Evolutionary conservation across 805 yeast genomes (phyloP), one percentile per base, ranked within the genome.

Genomic region (Metschnikowia drakensbergensis): DNA sequence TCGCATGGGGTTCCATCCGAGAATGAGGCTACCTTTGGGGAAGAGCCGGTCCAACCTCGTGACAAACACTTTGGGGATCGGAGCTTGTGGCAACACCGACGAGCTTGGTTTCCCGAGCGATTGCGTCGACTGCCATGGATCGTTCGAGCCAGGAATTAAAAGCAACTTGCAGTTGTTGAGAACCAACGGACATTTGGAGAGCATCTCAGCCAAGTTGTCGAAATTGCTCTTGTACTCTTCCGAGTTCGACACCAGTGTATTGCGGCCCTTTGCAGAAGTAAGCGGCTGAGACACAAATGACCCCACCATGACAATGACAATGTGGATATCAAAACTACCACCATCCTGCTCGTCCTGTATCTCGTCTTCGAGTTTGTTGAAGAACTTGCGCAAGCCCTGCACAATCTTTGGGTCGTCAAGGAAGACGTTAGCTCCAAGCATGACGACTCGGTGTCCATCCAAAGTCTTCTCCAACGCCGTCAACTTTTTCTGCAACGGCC

Each of bases 141-240:
- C 99, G 56, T 88, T 86, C 37, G 81, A 80, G 1, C 99, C 98
- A 0, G 98, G 97, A 1, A 92, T 71, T 50, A 94, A 79, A 1
- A 89, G 68, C 28, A 94, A 65, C 45, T 84, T 82, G 28, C 86
- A 75, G 5, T 68, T 61, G 6, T 68, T 60, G 10, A 82, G 68
- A 5, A 89, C 65, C 3, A 64, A 61, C 0, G 88, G 86, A 56
- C 71, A 86, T 42, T 76, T 72, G 7, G 83, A 77, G 17, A 94
- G 60, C 2, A 88, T 58, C 2, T 74, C 71, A 0, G 96, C 92
- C 11, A 94, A 71, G 2, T 81, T 71, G 58, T 91, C 96, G 66
- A 94, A 91, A 26, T 79, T 68, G 34, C 77, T 72, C 57, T 84
- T 85, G 61, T 86, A 87, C 26, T 69, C 65, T 44, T 79, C 82